These are phyloP conservation scores for Hymenoscyphus fructigenus DNA, from an alignment of 2,329 filamentous ascomycete genomes.

Conservation along the genomic window DNA sequence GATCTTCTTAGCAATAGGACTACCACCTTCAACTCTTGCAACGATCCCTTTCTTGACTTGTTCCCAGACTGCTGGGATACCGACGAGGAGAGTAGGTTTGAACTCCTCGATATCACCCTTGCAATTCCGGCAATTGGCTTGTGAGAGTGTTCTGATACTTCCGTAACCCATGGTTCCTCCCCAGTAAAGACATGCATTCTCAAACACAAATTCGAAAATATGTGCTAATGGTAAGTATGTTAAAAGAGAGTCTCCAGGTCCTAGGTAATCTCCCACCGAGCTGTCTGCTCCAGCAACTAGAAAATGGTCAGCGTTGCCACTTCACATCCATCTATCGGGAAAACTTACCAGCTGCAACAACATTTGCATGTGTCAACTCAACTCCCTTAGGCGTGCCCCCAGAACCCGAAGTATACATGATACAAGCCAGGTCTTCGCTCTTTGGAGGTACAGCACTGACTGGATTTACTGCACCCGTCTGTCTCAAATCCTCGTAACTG, in stretches of 20 bases:
- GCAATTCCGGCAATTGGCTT: conserved; percentile 81
- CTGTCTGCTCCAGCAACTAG: conserved; percentile 74
- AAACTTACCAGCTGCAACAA: conserved; percentile 73
- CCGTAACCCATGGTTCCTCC: conserved; percentile 92
- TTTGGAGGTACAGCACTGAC: conserved; percentile 68
- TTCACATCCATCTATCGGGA: not conserved
- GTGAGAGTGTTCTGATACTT: conserved; percentile 80
- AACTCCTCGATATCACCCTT: conserved; percentile 90
- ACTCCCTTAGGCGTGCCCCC: conserved; percentile 88
- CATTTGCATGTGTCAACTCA: conserved; percentile 75
- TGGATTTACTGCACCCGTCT: conserved; percentile 56
- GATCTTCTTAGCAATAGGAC: conserved; percentile 65
- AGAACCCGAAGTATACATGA: conserved; percentile 83
- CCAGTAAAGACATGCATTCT: conserved; percentile 83
- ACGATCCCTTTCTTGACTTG: conserved; percentile 92
- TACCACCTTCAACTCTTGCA: conserved; percentile 69
- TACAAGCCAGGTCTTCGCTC: conserved; percentile 75
- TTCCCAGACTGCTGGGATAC: conserved; percentile 95
- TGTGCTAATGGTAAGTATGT: conserved; percentile 91
- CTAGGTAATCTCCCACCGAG: conserved; percentile 74
- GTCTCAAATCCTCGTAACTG: conserved; percentile 51
- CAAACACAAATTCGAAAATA: conserved; percentile 91
- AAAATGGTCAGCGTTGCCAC: not conserved
- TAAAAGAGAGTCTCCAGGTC: conserved; percentile 73
- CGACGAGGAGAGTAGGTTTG: conserved; percentile 81